These are phyloP conservation scores for Lichtheimia hyalospora DNA, from an alignment of 371 early-diverging fungal genomes.

Conservation along the genomic window DNA sequence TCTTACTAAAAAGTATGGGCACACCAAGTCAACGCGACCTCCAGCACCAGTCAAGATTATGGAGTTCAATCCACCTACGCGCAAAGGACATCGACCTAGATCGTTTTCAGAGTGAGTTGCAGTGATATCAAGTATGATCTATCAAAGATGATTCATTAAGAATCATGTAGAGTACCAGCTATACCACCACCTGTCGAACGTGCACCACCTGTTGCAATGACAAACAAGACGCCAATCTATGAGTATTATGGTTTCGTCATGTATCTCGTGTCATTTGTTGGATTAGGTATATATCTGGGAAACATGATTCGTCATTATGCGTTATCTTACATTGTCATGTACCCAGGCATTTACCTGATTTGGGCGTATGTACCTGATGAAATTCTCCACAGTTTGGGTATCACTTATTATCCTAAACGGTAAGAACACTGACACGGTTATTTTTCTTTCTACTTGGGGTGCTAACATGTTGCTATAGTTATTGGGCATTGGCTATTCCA, in stretches of 20 bases:
- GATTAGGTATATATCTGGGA: conserved; percentile 47
- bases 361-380: conserved; percentile 87
- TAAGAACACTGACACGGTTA: conserved; percentile 6
- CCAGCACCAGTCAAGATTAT: not conserved
- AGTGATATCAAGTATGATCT: not conserved
- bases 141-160: not conserved
- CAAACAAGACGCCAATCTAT: conserved; percentile 72
- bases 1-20: conserved; percentile 28
- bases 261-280: conserved; percentile 78
- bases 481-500: conserved; percentile 79
- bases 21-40: not conserved
- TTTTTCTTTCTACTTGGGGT: too few relatives aligned
- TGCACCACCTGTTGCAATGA: conserved; percentile 48
- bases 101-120: conserved; percentile 48
- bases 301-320: not conserved
- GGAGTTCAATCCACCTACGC: not conserved
- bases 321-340: not conserved
- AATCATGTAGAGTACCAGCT: conserved; percentile 25
- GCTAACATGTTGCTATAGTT: conserved; percentile 29
- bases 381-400: conserved; percentile 67
- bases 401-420: conserved; percentile 79
- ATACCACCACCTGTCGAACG: conserved; percentile 36
- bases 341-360: conserved; percentile 60
- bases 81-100: conserved; percentile 40
- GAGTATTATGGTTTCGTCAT: conserved; percentile 87